Base-by-base conservation (phyloP, 176 grass and related monocot genomes). In the Cenchrus purpureus region DNA sequence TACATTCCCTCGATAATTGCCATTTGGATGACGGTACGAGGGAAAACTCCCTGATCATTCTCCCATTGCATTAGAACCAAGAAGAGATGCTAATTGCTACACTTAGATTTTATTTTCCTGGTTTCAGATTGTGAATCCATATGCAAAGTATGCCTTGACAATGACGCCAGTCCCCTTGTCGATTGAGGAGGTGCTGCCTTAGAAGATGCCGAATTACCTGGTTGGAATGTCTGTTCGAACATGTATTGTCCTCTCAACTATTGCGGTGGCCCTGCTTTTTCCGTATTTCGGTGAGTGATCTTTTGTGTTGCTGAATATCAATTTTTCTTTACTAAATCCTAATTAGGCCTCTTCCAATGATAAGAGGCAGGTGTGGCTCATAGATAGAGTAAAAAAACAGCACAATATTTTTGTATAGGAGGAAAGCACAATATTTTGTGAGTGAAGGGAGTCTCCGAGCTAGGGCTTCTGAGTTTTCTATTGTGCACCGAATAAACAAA, bases 1-100 rank as follows among this genome's bases (percentile, higher is more conserved):
- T 90, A 84, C 68, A 25, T 91, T 40, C 73, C 89, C 69, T 91
- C 89, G 0, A 97, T 88, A 71, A 78, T 94, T 42, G 94, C 94
- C 72, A 90, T 94, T 86, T 91, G 91, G 91, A 94, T 92, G 79
- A 91, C 87, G 79, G 94, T 97, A 93, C 1, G 84, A 83, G 37
- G 57, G 51, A 50, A 8, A 72, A 28, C 16, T 7, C 42, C 67
- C 13, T 16, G 14, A 51, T 2, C 28, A 12, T 56, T 79, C 42
- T 37, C 42, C n/a, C 9, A 28, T 45, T 45, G 44, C 44, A 45
- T 45, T 45, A 8, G 44, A 45, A 45, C 44, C 44, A 44, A 67
- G 54, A 14, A 67, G 10, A 3, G 2, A n/a, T 91, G 16, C 40
- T 82, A 32, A 63, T 71, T 82, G 0, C 12, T 60, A n/a, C 8